These are phyloP conservation scores for Cardamine chenopodiifolia DNA, from an alignment of 345 rosid species.

Conservation along the genomic window DNA sequence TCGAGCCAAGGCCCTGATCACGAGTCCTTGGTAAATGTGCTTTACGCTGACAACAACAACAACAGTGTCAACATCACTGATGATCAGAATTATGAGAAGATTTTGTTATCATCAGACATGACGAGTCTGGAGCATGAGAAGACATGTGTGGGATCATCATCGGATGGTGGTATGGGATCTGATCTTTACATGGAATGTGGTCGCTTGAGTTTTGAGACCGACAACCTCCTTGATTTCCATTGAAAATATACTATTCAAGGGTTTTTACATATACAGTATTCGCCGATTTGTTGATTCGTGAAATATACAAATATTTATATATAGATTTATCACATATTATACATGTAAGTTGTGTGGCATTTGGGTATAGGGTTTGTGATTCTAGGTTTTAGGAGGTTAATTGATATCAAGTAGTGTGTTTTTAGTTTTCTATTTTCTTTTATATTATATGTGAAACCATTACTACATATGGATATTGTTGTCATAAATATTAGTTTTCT, in stretches of 20 bases:
- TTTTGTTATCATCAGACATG: conserved; percentile 31
- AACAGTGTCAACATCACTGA: conserved; percentile 29
- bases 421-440: background rate
- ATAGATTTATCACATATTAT: conserved; percentile 28
- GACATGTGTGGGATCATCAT: conserved; percentile 39
- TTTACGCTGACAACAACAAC: conserved; percentile 28
- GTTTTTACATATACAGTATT: background rate
- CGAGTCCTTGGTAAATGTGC: conserved; percentile 40
- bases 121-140: conserved; percentile 35
- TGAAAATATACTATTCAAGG: conserved; percentile 22
- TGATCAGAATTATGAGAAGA: conserved; percentile 36
- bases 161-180: conserved; percentile 38
- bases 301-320: conserved; percentile 14
- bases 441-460: conserved; percentile 1
- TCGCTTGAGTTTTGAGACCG: conserved; percentile 41
- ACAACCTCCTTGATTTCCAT: conserved; percentile 22
- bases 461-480: conserved; percentile 10
- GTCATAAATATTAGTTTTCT: conserved; percentile 7
- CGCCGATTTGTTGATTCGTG: conserved; percentile 42
- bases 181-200: conserved; percentile 38
- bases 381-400: conserved; percentile 26
- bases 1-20: conserved; percentile 42
- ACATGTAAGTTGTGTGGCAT: conserved; percentile 34
- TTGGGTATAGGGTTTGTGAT: conserved; percentile 36
- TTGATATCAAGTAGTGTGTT: conserved; percentile 10